These are phyloP conservation scores for Lactarius vividus DNA, from an alignment of 768 basidiomycete genomes.

Conservation along the genomic window DNA sequence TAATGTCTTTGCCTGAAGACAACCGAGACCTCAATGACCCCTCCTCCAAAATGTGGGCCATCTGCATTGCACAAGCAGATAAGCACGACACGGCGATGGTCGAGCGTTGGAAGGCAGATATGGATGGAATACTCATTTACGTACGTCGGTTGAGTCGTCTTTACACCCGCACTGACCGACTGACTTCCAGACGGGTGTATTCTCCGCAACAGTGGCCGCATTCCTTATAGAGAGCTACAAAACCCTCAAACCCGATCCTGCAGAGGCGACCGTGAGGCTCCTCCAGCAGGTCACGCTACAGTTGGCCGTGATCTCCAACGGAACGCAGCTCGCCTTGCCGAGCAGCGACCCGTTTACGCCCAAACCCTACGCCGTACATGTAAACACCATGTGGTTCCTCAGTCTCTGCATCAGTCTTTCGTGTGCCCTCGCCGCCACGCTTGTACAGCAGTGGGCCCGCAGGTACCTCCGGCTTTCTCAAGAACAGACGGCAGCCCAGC, in stretches of 20 bases:
- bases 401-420: slow-evolving; percentile 20
- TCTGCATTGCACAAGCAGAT: slow-evolving; percentile 11
- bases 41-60: slow-evolving; percentile 20
- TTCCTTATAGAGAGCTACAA: slow-evolving; percentile 27
- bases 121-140: slow-evolving; percentile 26
- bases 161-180: too few species aligned
- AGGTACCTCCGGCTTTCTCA: slow-evolving; percentile 17
- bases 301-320: slow-evolving; percentile 16
- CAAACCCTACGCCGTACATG: background rate
- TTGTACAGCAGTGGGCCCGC: slow-evolving; percentile 22
- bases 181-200: slow-evolving; percentile 22
- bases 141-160: background rate
- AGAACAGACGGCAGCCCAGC: background rate
- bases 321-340: background rate
- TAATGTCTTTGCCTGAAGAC: background rate
- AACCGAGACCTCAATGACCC: background rate
- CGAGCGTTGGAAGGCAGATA: slow-evolving; percentile 18
- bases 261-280: background rate
- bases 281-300: slow-evolving; percentile 17
- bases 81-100: slow-evolving; percentile 9
- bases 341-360: background rate
- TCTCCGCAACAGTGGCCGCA: slow-evolving; percentile 26
- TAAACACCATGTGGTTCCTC: slow-evolving; percentile 27
- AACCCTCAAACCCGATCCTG: slow-evolving; percentile 18
- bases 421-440: slow-evolving; percentile 17